Percentiles rank a stretch among this genome's conserved stretches.
These are phyloP conservation scores for Sclerotinia borealis DNA, from an alignment of 2,329 filamentous ascomycete species.

Conservation along the genomic window DNA sequence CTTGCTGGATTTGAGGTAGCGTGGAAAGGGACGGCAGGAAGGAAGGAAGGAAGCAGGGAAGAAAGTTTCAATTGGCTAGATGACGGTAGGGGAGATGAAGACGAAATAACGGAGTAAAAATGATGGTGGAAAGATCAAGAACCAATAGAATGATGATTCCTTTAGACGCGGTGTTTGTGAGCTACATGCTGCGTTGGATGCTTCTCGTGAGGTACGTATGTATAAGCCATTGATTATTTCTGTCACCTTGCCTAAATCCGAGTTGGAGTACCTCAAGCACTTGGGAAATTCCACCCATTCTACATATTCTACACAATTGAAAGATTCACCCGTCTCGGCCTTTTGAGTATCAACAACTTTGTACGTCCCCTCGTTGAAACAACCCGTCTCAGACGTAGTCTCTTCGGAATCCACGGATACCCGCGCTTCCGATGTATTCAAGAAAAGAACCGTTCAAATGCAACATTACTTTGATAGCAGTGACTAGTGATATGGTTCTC, in stretches of 20 bases:
- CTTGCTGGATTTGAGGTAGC: background rate
- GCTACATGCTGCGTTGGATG: background rate
- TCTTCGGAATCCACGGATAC: background rate
- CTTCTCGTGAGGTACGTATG: background rate
- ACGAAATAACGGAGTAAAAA: background rate
- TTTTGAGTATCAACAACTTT: background rate
- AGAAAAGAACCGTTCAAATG: background rate
- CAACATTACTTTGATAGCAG: no score
- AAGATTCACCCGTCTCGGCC: background rate
- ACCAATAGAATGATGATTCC: background rate
- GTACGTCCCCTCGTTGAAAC: background rate
- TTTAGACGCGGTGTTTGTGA: background rate
- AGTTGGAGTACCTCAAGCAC: no score
- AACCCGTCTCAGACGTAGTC: background rate
- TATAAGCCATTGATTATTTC: no score
- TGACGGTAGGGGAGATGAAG: background rate
- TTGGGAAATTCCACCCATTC: no score
- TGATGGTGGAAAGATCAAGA: background rate
- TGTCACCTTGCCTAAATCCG: no score
- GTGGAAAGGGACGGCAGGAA: background rate
- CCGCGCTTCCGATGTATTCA: background rate
- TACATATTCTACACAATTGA: background rate
- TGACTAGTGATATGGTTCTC: background rate
- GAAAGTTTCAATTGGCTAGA: background rate
- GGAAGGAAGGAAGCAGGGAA: no score